Conservation (phyloP, 352 stramenopile genomes). For the Phytopythium oedochilum region DNA sequence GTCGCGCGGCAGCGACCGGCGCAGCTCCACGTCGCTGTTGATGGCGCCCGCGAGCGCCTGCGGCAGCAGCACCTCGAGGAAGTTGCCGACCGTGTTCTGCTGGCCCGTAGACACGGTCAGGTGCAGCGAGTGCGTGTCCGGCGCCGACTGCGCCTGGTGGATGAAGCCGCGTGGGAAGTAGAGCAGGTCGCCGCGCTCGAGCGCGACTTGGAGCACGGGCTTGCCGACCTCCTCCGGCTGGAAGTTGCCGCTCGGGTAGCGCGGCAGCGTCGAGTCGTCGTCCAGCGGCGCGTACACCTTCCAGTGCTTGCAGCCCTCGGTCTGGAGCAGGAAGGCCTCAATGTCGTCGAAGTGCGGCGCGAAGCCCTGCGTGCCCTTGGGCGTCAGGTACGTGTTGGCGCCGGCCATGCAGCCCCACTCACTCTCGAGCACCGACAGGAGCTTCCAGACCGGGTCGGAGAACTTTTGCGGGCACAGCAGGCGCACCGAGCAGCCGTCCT, state of each 20-base stretch:
- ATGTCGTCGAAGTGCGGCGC: conserved; percentile 98
- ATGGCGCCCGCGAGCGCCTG: conserved; percentile 58
- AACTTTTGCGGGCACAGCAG: conserved; percentile 94
- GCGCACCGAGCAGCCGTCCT: conserved; percentile 87
- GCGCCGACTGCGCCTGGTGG: conserved; percentile 67
- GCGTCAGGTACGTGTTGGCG: conserved; percentile 94
- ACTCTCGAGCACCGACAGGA: conserved; percentile 92
- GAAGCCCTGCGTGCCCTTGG: conserved; percentile 92
- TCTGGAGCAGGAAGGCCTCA: conserved; percentile 94
- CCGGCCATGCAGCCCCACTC: conserved; percentile 94
- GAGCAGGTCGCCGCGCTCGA: conserved; percentile 86
- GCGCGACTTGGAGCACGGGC: conserved; percentile 71
- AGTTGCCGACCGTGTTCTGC: conserved; percentile 81
- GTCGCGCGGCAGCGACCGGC: conserved; percentile 77
- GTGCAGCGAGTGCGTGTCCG: conserved; percentile 77
- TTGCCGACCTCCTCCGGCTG: conserved; percentile 67
- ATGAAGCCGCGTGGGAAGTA: conserved; percentile 91
- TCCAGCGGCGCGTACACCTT: conserved; percentile 81
- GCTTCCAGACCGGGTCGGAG: conserved; percentile 73
- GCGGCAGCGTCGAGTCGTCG: conserved; percentile 49
- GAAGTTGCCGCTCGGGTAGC: conserved; percentile 75
- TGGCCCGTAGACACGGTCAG: conserved; percentile 88
- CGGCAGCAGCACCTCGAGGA: conserved; percentile 58
- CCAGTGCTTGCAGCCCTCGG: conserved; percentile 93
- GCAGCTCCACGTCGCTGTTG: conserved; percentile 48